Evolutionary conservation across 2,329 filamentous ascomycete species (phyloP), one percentile per base, ranked within the genome.

Genomic region (Huntiella savannae): DNA sequence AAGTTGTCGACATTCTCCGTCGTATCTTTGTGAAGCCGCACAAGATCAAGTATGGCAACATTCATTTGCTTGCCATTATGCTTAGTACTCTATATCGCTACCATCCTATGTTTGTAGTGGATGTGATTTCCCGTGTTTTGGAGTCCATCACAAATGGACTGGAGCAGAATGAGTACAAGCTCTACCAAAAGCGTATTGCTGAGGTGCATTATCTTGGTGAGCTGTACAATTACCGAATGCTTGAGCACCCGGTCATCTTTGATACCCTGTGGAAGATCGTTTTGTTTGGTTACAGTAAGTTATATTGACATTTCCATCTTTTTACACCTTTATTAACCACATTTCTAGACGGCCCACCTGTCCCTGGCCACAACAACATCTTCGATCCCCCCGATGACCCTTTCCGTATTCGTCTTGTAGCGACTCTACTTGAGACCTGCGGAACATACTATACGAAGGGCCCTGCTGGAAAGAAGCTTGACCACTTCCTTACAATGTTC

Each of bases 131-230:
- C 59, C 86, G 88, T 52, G 66, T 96, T 4, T 69, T 96, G 12
- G 92, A 98, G 61, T 80, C 83, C 4, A 80, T 98, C 52, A 81
- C 74, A 1, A 73, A 92, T 52, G 91, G 91, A 1, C 69, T 98
- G 2, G 91, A 98, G 61, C 76, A 87, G 54, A 96, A 96, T 55
- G 91, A 98, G 59, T 98, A 95, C 70, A 87, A 92, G 56, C 92
- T 86, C 64, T 95, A 93, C 58, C 91, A 98, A 62, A 80, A 87
- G 50, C 80, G 91, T 16, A 79, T 98, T 51, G 84, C 92, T 2
- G 88, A 96, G 60, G 84, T 94, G 56, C 96, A 95, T 59, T 98
- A 95, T 58, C 69, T 98, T 4, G 87, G 84, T 16, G 91, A 98
- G 62, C 73, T 98, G 7, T 98, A 98, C 65, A 94, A 95, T 56